Evolutionary conservation across 495 filamentous ascomycete genomes (phyloP).

Genomic region (Elasticomyces elasticus): DNA sequence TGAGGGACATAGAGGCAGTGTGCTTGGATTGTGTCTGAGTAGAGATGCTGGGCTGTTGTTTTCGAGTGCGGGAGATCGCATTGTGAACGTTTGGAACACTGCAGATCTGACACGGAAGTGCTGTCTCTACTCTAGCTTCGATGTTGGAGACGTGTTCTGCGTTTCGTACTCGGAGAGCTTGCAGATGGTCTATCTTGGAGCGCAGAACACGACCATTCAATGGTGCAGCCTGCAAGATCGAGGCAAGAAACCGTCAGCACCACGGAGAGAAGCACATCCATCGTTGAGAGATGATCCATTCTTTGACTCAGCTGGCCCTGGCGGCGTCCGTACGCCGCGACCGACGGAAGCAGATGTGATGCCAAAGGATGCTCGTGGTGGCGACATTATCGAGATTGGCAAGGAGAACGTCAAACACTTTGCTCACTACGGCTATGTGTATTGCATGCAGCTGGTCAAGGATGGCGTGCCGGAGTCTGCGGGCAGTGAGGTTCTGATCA

Average conservation of each 20-base stretch:
- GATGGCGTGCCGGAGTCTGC: constrained; percentile 50
- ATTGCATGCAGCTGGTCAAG: constrained; percentile 78
- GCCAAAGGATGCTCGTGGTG: constrained; percentile 37
- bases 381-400: constrained; percentile 70
- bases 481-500: constrained; percentile 71
- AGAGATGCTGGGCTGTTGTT: constrained; percentile 67
- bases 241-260: constrained; percentile 48
- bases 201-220: constrained; percentile 89
- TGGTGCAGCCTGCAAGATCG: constrained; percentile 54
- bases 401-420: constrained; percentile 73
- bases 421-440: constrained; percentile 89
- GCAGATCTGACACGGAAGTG: constrained; percentile 55
- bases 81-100: constrained; percentile 60
- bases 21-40: constrained; percentile 73
- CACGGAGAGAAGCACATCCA: constrained; percentile 42
- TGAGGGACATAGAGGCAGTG: constrained; percentile 79
- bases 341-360: constrained; percentile 29
- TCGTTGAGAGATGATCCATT: constrained; percentile 79
- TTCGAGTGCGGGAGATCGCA: constrained; percentile 86
- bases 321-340: constrained; percentile 60
- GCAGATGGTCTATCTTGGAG: constrained; percentile 80
- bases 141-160: constrained; percentile 93
- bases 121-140: constrained; percentile 85
- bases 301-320: constrained; percentile 83
- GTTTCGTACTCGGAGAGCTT: constrained; percentile 70